Conservation (phyloP, 2,329 filamentous ascomycete species). For the Aspergillus spinulosporus region DNA sequence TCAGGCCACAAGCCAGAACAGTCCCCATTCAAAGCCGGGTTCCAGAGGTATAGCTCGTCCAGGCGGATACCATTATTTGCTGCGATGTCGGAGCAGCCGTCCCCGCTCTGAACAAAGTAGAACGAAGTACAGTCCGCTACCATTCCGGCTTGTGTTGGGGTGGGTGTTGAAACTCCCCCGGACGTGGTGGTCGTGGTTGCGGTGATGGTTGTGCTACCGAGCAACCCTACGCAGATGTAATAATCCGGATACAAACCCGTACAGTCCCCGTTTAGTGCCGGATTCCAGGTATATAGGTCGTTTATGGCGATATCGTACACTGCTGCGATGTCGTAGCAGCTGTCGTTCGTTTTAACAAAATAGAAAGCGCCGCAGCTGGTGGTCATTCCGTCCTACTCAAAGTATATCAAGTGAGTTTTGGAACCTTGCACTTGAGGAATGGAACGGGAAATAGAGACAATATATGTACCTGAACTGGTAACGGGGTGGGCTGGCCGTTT, state of each 20-base stretch:
- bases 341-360: not conserved
- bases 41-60: not conserved
- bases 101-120: constrained; percentile 14
- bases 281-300: not conserved
- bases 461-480: not conserved
- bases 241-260: not conserved
- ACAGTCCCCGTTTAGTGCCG: not conserved
- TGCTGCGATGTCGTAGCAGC: not conserved
- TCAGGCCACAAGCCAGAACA: not conserved
- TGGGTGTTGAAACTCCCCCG: constrained; percentile 2
- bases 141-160: constrained; percentile 14
- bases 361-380: not conserved
- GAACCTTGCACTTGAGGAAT: no score
- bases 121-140: constrained; percentile 4
- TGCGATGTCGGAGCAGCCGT: constrained; percentile 29
- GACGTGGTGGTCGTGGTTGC: not conserved
- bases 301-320: not conserved
- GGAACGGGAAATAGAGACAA: no score
- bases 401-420: no score
- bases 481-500: not conserved
- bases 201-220: not conserved
- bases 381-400: not conserved
- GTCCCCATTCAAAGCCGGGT: not conserved
- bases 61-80: constrained; percentile 23
- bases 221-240: not conserved